Evolutionary conservation across 805 yeast genomes (phyloP).

Genomic region (Pichia deserticola): DNA sequence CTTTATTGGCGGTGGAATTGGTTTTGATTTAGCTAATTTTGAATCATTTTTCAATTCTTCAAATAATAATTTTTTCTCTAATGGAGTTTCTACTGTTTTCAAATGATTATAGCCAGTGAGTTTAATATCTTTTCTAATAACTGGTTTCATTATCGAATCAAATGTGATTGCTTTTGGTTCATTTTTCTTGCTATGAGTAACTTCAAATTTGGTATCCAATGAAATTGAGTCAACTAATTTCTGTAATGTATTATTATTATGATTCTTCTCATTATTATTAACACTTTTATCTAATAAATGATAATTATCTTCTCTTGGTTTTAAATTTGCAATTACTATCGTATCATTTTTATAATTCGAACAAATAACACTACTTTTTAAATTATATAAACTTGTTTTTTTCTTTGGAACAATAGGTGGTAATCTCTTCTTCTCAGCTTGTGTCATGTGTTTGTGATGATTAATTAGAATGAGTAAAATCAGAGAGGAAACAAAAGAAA

Average conservation of each 20-base stretch:
- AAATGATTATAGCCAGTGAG: not conserved
- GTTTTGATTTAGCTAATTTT: not conserved
- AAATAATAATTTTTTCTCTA: not conserved
- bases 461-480: too few relatives aligned
- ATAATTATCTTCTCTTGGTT: not conserved
- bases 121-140: not conserved
- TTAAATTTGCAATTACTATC: not conserved
- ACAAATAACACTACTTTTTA: not conserved
- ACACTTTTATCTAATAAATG: not conserved
- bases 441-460: not conserved
- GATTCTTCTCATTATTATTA: not conserved
- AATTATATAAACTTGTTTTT: slow-evolving; percentile 7
- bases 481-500: too few relatives aligned
- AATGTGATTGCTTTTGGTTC: slow-evolving; percentile 20
- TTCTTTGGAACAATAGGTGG: slow-evolving; percentile 26
- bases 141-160: slow-evolving; percentile 17
- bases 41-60: not conserved
- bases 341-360: not conserved
- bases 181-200: slow-evolving; percentile 1
- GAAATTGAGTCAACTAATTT: slow-evolving; percentile 9
- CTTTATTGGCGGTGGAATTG: not conserved
- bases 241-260: not conserved
- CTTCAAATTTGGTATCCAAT: slow-evolving; percentile 3
- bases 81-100: not conserved
- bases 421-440: slow-evolving; percentile 13